Base-by-base conservation (phyloP, 371 early-diverging fungal species). In the Umbelopsis sp. region DNA sequence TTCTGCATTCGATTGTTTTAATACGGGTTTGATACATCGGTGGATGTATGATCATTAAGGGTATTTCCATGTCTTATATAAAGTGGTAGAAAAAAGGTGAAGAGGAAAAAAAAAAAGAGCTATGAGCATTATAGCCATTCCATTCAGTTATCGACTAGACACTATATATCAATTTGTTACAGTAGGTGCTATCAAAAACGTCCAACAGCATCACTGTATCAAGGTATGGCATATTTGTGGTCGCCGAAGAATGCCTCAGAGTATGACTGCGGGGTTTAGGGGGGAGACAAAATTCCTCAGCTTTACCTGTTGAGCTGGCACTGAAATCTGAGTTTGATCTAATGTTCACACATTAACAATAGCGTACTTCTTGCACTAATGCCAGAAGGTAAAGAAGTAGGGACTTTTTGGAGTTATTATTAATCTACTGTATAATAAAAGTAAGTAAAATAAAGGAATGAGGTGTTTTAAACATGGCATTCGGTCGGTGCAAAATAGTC, bases 51-150 rank as follows among this genome's bases (percentile, higher is more conserved):
- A 35, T 57, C 29, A 11, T 29, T 35, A 57, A 35, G 1, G 57
- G 57, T 29, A 57, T 57, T 29, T 57, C 57, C 57, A 57, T 57
- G 29, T 16, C 48, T 48, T 48, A 12, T 20, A 48, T 20, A 48
- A 48, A 48, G 48, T 16, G 48, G 6, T 12, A 48, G 18, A 16
- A 29, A 18, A 35, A 57, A 1, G 7, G 2, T 3, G 16, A n/a
- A 35, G 18, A 18, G 35, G 18, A 5, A 57, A 29, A 35, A 57
- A 16, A 57, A 32, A 35, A 57, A 57, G 35, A 29, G 37, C 16
- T 2, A 52, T 29, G 29, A 29, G 29, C 29, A 29, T 1, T 3
- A 52, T 24, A 22, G 35, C 18, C 29, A 29, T 35, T 41, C 41
- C 41, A 57, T 29, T 57, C 29, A 18, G 35, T 12, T 29, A 25